phyloP scores from a whole-genome alignment of 257 asterid genomes.

The Nyctanthes arbortristis region DNA sequence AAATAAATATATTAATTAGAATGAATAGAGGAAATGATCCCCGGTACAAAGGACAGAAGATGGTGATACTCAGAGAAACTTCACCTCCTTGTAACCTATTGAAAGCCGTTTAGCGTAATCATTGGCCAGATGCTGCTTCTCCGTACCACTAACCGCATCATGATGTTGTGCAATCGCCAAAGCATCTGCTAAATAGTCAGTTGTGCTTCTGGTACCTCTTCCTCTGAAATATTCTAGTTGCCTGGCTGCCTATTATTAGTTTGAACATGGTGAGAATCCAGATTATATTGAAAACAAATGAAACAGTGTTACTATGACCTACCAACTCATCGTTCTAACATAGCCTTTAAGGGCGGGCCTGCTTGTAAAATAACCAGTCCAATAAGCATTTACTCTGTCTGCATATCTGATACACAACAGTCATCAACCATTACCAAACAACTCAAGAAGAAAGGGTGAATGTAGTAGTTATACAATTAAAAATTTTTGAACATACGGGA shows the following conservation, averaged over 20 bases:
- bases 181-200: constrained; percentile 79
- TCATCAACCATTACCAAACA: constrained; percentile 14
- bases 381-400: constrained; percentile 81
- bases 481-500: constrained; percentile 70
- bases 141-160: constrained; percentile 94
- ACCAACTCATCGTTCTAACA: constrained; percentile 90
- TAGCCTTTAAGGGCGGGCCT: constrained; percentile 84
- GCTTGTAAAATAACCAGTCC: constrained; percentile 99
- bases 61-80: constrained; percentile 15
- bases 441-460: not conserved
- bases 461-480: not conserved
- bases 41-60: not conserved
- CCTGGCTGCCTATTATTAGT: constrained; percentile 82
- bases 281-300: constrained; percentile 19
- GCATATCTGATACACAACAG: constrained; percentile 68
- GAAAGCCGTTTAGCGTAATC: constrained; percentile 94
- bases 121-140: constrained; percentile 89
- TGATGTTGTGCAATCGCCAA: constrained; percentile 94
- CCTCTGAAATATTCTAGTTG: constrained; percentile 81
- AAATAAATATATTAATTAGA: constrained; percentile 12
- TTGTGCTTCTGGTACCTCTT: constrained; percentile 67
- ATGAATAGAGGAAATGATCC: not conserved
- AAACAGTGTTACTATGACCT: constrained; percentile 25
- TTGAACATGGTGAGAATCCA: constrained; percentile 24
- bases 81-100: constrained; percentile 89